A percentile compares a stretch with the other conserved stretches of the same genome.
phyloP scores from a whole-genome alignment of 2,329 filamentous ascomycete genomes.

The Diaporthe sp. region DNA sequence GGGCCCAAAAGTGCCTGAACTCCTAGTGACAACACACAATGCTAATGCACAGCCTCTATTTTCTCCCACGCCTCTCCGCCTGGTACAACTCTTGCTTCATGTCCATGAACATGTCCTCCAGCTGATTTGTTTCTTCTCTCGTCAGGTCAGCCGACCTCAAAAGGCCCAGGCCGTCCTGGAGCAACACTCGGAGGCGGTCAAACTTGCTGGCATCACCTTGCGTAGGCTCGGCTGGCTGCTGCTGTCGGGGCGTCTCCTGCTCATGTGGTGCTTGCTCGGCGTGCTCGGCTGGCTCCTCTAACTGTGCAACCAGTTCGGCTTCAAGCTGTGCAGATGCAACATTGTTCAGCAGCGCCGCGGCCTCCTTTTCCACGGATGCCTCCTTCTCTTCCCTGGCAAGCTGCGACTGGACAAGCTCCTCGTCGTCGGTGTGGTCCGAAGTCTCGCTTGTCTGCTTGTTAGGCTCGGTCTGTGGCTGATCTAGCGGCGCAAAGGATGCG shows the following conservation, averaged over 20 bases:
- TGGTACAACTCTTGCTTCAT: slow-evolving; percentile 81
- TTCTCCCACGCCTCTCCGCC: slow-evolving; percentile 72
- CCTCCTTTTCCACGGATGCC: slow-evolving; percentile 29
- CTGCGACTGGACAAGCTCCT: slow-evolving; percentile 41
- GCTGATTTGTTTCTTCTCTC: slow-evolving; percentile 74
- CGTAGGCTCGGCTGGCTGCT: not conserved
- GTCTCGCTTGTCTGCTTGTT: slow-evolving; percentile 1
- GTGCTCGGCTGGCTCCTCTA: slow-evolving; percentile 29
- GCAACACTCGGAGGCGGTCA: slow-evolving; percentile 66
- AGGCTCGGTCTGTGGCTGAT: not conserved
- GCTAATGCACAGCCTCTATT: slow-evolving; percentile 41
- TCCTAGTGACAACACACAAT: slow-evolving; percentile 29
- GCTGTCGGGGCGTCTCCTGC: not conserved
- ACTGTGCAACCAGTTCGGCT: slow-evolving; percentile 21
- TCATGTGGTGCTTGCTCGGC: not conserved
- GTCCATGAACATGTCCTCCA: slow-evolving; percentile 86
- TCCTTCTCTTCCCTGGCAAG: slow-evolving; percentile 38
- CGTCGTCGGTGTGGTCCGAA: slow-evolving; percentile 33
- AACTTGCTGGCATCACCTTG: slow-evolving; percentile 49
- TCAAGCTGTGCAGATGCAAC: slow-evolving; percentile 10
- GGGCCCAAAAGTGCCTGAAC: slow-evolving; percentile 34
- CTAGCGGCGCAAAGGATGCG: not conserved
- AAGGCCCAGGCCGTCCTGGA: slow-evolving; percentile 70
- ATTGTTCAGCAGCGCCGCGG: not conserved
- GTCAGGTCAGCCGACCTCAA: slow-evolving; percentile 73